Percentiles rank a stretch among this genome's conserved stretches.
These are phyloP conservation scores for Avicennia marina DNA, from an alignment of 257 asterid species.

Conservation along the genomic window DNA sequence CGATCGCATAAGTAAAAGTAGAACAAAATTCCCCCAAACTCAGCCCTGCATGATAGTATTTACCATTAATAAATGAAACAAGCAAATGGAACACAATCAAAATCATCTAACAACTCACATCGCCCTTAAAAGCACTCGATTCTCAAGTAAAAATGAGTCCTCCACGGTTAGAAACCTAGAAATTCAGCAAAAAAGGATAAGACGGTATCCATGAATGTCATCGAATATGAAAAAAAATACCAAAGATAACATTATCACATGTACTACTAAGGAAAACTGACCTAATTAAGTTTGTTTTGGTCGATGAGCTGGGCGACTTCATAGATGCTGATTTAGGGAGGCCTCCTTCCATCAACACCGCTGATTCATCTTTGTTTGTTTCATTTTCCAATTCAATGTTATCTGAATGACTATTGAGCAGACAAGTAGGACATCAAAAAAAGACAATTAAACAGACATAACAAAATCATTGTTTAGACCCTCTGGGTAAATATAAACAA, in stretches of 20 bases:
- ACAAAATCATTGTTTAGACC: too few species aligned
- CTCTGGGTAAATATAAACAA: too few species aligned
- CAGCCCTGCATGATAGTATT: slow-evolving; percentile 59
- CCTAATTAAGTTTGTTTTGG: slow-evolving; percentile 78
- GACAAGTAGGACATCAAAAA: slow-evolving; percentile 23
- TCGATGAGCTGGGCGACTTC: slow-evolving; percentile 52
- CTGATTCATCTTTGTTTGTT: slow-evolving; percentile 67
- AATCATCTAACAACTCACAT: slow-evolving; percentile 32
- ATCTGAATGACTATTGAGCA: slow-evolving; percentile 73
- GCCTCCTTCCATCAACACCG: slow-evolving; percentile 84
- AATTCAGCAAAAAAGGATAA: too few species aligned
- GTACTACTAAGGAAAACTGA: slow-evolving; percentile 20
- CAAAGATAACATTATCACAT: background rate
- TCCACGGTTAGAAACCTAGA: slow-evolving; percentile 48
- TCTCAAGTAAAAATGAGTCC: slow-evolving; percentile 45
- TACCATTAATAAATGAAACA: slow-evolving; percentile 17
- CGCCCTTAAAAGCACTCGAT: slow-evolving; percentile 46
- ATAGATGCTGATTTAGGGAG: slow-evolving; percentile 66
- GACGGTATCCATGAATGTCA: too few species aligned
- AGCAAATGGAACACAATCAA: slow-evolving; percentile 6
- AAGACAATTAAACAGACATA: background rate
- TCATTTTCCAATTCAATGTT: slow-evolving; percentile 56
- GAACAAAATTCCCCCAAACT: slow-evolving; percentile 77
- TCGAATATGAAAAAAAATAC: slow-evolving; percentile 4
- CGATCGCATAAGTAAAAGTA: slow-evolving; percentile 90